These are phyloP conservation scores for Talaromyces sp. DNA, from an alignment of 2,329 filamentous ascomycete species.

Conservation along the genomic window DNA sequence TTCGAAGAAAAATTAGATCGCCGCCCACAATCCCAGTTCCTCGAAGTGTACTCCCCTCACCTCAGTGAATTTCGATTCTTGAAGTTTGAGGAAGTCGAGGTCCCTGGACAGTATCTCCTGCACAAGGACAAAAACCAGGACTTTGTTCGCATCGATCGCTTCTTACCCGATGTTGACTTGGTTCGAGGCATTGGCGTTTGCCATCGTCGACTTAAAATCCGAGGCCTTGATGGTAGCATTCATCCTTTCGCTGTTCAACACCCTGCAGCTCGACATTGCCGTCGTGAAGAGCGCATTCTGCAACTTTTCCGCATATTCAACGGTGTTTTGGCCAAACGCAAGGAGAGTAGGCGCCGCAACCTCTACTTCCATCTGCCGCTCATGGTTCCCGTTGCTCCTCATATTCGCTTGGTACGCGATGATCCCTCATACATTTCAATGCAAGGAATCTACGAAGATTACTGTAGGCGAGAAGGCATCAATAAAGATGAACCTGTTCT, in stretches of 20 bases:
- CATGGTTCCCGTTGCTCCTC: conserved; percentile 91
- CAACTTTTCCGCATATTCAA: conserved; percentile 98
- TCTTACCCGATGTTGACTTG: conserved; percentile 89
- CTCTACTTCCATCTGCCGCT: conserved; percentile 92
- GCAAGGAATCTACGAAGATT: conserved; percentile 93
- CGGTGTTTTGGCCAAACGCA: conserved; percentile 81
- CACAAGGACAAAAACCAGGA: conserved; percentile 99
- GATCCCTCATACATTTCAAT: conserved; percentile 90
- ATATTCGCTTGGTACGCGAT: conserved; percentile 92
- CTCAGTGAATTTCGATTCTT: conserved; percentile 95
- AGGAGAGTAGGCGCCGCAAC: conserved; percentile 89
- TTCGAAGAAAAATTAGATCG: conserved; percentile 97
- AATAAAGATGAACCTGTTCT: conserved; percentile 93
- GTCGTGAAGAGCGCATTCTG: conserved; percentile 88
- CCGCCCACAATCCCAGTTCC: conserved; percentile 63
- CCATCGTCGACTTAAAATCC: conserved; percentile 88
- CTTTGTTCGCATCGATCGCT: conserved; percentile 94
- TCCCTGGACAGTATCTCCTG: conserved; percentile 93
- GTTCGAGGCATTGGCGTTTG: conserved; percentile 87
- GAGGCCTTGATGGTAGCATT: conserved; percentile 94
- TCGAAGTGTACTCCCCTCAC: conserved; percentile 84
- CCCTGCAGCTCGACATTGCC: conserved; percentile 83
- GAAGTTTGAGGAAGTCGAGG: conserved; percentile 97
- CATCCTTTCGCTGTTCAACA: conserved; percentile 96
- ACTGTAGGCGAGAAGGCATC: conserved; percentile 79